Conservation (phyloP, 148 eudicot genomes). For the Limonium bicolor region DNA sequence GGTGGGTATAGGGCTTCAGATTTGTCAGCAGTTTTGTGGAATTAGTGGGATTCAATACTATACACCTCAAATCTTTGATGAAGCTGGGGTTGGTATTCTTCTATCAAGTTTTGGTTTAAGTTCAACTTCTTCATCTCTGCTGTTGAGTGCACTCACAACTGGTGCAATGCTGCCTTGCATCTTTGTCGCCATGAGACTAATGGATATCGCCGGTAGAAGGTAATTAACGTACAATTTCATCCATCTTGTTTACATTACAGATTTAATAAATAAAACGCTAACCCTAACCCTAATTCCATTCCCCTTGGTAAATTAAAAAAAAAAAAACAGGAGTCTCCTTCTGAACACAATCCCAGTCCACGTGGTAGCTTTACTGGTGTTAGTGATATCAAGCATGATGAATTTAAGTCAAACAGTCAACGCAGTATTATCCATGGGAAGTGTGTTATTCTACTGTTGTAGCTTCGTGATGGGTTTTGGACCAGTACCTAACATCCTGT, state of each 20-base stretch:
- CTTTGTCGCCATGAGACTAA: slow-evolving; percentile 60
- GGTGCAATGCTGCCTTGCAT: slow-evolving; percentile 68
- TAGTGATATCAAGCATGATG: slow-evolving; percentile 27
- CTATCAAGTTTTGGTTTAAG: slow-evolving; percentile 37
- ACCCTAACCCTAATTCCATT: background rate
- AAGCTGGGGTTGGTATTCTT: slow-evolving; percentile 71
- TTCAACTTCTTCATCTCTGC: slow-evolving; percentile 57
- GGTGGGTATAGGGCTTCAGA: slow-evolving; percentile 61
- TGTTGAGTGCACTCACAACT: slow-evolving; percentile 60
- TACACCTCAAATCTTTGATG: slow-evolving; percentile 65
- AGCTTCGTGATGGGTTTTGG: slow-evolving; percentile 73
- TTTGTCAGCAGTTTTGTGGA: slow-evolving; percentile 56
- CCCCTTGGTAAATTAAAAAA: background rate
- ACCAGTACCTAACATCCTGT: slow-evolving; percentile 86
- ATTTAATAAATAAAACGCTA: background rate
- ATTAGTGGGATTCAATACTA: slow-evolving; percentile 45
- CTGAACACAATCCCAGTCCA: slow-evolving; percentile 64
- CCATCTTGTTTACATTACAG: background rate
- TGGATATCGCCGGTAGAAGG: slow-evolving; percentile 82
- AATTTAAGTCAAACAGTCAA: slow-evolving; percentile 30
- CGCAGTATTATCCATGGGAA: slow-evolving; percentile 51
- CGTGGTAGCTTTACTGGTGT: slow-evolving; percentile 32
- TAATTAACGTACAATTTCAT: background rate
- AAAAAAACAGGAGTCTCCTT: slow-evolving; percentile 47
- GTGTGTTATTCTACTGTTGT: slow-evolving; percentile 79